A percentile compares a stretch with the other conserved stretches of the same genome.
Evolutionary conservation across 2,329 filamentous ascomycete genomes (phyloP).

Genomic region (Cladosporium sp.): DNA sequence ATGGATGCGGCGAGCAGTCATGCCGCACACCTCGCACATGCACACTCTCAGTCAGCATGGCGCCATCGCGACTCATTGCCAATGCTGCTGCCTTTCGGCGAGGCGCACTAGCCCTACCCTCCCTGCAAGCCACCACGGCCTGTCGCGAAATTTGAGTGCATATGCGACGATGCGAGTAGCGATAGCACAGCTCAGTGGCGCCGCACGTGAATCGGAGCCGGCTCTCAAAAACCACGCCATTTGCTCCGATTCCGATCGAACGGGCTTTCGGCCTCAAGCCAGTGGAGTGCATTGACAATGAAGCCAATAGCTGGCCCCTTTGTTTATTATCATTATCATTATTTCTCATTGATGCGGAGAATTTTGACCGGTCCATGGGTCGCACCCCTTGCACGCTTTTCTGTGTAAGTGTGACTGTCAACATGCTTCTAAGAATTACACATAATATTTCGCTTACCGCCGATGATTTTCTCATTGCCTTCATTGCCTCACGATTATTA

Average conservation of each 20-base stretch:
- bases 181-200: not conserved
- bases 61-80: slow-evolving; percentile 3
- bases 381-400: not conserved
- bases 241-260: slow-evolving; percentile 7
- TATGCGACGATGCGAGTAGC: slow-evolving; percentile 3
- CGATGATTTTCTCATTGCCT: not conserved
- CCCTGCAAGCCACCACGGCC: slow-evolving; percentile 5
- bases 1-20: not conserved
- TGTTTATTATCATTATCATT: not conserved
- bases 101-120: slow-evolving; percentile 3
- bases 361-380: not conserved
- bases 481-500: not conserved
- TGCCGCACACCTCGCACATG: not conserved
- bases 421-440: not conserved
- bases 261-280: not conserved
- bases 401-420: not conserved
- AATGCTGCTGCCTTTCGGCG: slow-evolving; percentile 8
- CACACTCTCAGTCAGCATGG: slow-evolving; percentile 9
- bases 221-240: not conserved
- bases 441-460: not conserved
- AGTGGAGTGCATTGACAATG: not conserved
- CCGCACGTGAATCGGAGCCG: not conserved
- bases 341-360: not conserved
- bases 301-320: not conserved
- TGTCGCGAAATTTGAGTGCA: slow-evolving; percentile 5